A percentile compares a stretch with the other conserved stretches of the same genome.
These are phyloP conservation scores for Saccharomyces mikatae DNA, from an alignment of 805 yeast species.

Conservation along the genomic window DNA sequence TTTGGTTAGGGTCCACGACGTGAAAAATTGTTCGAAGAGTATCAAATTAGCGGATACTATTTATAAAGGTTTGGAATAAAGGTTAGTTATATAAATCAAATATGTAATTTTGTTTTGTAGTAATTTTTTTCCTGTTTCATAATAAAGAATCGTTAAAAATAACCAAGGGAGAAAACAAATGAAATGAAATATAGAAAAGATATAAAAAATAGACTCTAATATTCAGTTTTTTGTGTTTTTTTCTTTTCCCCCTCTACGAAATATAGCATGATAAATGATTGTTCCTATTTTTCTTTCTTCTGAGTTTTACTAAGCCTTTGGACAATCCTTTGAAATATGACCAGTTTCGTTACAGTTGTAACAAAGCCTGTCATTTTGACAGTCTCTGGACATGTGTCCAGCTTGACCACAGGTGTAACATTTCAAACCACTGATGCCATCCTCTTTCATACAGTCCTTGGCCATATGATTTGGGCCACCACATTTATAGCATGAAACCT, in stretches of 20 bases:
- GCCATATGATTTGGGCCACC: constrained; percentile 93
- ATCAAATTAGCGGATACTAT: constrained; percentile 62
- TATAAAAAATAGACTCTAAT: neutral
- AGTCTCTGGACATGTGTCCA: constrained; percentile 85
- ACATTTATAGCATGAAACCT: constrained; percentile 70
- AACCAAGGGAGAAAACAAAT: neutral
- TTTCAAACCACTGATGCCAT: constrained; percentile 38
- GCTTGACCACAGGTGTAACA: constrained; percentile 89
- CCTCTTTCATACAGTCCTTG: constrained; percentile 74
- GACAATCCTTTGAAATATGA: constrained; percentile 80
- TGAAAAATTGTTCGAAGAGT: constrained; percentile 47
- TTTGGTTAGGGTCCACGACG: constrained; percentile 85
- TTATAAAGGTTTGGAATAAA: constrained; percentile 8
- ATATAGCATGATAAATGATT: neutral
- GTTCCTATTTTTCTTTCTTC: neutral
- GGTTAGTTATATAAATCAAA: neutral
- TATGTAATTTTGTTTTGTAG: neutral
- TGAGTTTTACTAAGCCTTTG: constrained; percentile 10
- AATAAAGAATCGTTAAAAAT: neutral
- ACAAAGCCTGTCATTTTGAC: constrained; percentile 48
- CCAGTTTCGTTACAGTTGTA: constrained; percentile 53
- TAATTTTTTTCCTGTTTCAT: neutral
- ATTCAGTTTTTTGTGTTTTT: neutral
- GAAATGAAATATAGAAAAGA: neutral
- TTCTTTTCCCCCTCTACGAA: neutral